These are phyloP conservation scores for Podospora conica DNA, from an alignment of 495 filamentous ascomycete genomes.

Conservation along the genomic window DNA sequence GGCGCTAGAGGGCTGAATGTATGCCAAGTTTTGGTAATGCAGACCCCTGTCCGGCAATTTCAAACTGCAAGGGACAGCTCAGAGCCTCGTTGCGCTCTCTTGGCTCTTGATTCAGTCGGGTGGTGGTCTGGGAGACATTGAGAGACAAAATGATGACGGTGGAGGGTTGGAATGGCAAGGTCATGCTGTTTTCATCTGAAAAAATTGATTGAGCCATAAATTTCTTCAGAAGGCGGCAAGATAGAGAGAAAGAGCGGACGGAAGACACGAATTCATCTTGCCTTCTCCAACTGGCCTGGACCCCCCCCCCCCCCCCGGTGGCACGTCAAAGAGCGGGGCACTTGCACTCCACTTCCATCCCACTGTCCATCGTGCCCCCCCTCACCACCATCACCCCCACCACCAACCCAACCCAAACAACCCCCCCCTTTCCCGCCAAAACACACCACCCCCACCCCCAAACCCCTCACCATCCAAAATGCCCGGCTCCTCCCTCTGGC, in stretches of 20 bases:
- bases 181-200: too few relatives aligned
- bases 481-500: conserved; percentile 26
- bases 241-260: too few relatives aligned
- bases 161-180: too few relatives aligned
- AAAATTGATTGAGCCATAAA: too few relatives aligned
- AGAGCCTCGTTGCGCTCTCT: too few relatives aligned
- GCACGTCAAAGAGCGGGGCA: neutral
- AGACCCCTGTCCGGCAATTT: neutral
- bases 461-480: neutral
- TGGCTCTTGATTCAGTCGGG: too few relatives aligned
- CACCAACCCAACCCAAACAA: neutral
- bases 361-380: neutral
- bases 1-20: neutral
- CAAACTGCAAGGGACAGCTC: neutral
- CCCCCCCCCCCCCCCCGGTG: too few relatives aligned
- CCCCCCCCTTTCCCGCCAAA: neutral
- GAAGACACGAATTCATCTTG: too few relatives aligned
- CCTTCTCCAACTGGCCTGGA: too few relatives aligned
- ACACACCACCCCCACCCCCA: neutral
- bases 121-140: too few relatives aligned
- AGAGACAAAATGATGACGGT: too few relatives aligned
- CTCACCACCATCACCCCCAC: neutral
- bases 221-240: too few relatives aligned
- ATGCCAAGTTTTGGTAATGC: neutral
- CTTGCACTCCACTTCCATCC: neutral